Base-by-base conservation (phyloP, 257 asterid species). In the Scutellaria barbata region DNA sequence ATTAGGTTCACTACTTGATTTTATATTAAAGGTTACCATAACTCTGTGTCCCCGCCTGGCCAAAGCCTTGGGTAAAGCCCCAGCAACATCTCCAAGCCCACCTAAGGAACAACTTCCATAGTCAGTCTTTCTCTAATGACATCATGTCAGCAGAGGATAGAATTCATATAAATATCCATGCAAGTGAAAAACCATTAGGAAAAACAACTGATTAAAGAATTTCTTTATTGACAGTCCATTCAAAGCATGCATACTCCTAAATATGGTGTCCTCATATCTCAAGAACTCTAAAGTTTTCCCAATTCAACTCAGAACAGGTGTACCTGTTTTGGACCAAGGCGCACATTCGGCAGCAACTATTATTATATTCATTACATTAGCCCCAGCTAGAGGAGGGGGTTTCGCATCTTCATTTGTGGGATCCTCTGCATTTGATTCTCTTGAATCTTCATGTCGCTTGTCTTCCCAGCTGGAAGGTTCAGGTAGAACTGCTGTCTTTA, bases 51-150 rank as follows among this genome's bases (percentile, higher is more conserved):
- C 99, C 72, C 99, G 96, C 76, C 92, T 86, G 69, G 99, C 96
- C 86, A 95, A 95, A 76, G 98, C 99, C 85, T 95, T 95, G 12
- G 99, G 99, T 79, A 95, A 81, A 63, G 99, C 97, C 70, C 99
- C 99, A 70, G 97, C 96, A 84, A 95, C 99, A 89, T 95, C 99
- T 64, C 98, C 99, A 74, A 95, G 97, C 78, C 99, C 99, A 81
- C 99, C 99, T 95, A 76, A 67, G 67, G 61, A 79, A 76, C 61
- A 57, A 52, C 6, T 30, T 55, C 41, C 71, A 57, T 40, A 60
- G 10, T 71, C 37, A 79, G 65, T 50, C 69, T n/a, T n/a, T n/a
- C n/a, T 54, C 65, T 41, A 65, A 50, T 13, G 13, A 55, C 76
- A 22, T 54, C 65, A 25, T 5, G 7, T 42, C 17, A 61, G 12